Conservation (phyloP, 345 rosid genomes). For the Euphorbia peplus region DNA sequence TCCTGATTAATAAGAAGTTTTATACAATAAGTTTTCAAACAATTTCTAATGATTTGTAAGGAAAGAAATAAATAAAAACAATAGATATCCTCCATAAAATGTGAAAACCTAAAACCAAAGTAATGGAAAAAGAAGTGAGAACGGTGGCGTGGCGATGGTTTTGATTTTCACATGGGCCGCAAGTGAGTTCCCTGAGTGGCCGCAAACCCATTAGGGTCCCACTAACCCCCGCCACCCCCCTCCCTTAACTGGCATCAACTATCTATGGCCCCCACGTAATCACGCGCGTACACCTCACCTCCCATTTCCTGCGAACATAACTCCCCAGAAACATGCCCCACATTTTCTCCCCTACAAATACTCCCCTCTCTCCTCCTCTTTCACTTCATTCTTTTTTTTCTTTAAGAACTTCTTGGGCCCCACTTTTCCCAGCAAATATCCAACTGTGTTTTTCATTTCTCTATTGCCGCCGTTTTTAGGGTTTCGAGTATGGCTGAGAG, state of each 20-base stretch:
- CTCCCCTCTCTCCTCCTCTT: neutral
- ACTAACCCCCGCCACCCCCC: neutral
- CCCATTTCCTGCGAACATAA: conserved; percentile 3
- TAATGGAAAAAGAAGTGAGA: neutral
- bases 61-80: too few relatives aligned
- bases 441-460: conserved; percentile 10
- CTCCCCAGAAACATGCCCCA: neutral
- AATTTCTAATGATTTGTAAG: too few relatives aligned
- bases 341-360: conserved; percentile 33
- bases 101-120: too few relatives aligned
- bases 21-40: too few relatives aligned
- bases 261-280: conserved; percentile 18
- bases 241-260: conserved; percentile 41
- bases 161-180: conserved; percentile 34
- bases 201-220: conserved; percentile 8
- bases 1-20: too few relatives aligned
- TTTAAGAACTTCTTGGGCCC: conserved; percentile 33
- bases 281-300: conserved; percentile 9
- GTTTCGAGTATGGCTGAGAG: conserved; percentile 46
- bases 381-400: conserved; percentile 6
- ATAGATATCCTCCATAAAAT: too few relatives aligned
- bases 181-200: conserved; percentile 12
- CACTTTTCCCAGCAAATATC: conserved; percentile 23
- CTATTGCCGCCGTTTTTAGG: neutral
- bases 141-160: neutral